Evolutionary conservation across 306 rosid genomes (phyloP), one percentile per base, ranked within the genome.

Genomic region (Dalbergia cultrata): DNA sequence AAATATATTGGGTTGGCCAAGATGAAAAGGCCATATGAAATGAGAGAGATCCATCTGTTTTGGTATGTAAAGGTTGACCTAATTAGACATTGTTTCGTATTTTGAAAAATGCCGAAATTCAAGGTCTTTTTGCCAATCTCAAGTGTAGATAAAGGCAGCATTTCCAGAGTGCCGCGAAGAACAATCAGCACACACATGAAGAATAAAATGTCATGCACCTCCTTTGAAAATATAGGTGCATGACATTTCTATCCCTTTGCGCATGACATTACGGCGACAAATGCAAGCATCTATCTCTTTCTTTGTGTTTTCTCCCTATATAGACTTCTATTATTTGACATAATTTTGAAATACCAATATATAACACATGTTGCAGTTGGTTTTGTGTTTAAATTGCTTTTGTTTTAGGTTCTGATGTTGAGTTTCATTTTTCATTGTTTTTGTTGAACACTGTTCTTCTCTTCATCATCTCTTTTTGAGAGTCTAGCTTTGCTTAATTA

Each of bases 41-140:
- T 64, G 9, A 13, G 13, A 13, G 56, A 50, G 49, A 10, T 12
- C 14, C 9, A 7, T 7, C 21, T 65, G 26, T 65, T 13, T 37
- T 37, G 53, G 71, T 47, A 18, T 39, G 53, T 6, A 66, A 66
- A 39, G 52, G 56, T 49, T 67, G 33, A 22, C 73, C 14, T 67
- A 4, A 5, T 10, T 67, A 13, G 35, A 43, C 57, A 67, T 9
- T 60, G 17, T 22, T 4, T 4, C 13, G 53, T 39, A 10, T 11
- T 9, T 60, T 60, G 0, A 13, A 33, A 18, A 41, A 44, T 41
- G 34, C 35, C 34, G 9, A 45, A 19, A 21, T 44, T 45, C 12
- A 64, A 44, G 17, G 5, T 43, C 14, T 16, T 68, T 47, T 45
- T 18, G 19, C 2, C 33, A 68, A 18, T 54, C 26, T 54, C 60